Percentiles rank a stretch among this genome's conserved stretches.
These are phyloP conservation scores for Rhizophlyctis rosea DNA, from an alignment of 192 early-diverging fungal genomes.

Conservation along the genomic window DNA sequence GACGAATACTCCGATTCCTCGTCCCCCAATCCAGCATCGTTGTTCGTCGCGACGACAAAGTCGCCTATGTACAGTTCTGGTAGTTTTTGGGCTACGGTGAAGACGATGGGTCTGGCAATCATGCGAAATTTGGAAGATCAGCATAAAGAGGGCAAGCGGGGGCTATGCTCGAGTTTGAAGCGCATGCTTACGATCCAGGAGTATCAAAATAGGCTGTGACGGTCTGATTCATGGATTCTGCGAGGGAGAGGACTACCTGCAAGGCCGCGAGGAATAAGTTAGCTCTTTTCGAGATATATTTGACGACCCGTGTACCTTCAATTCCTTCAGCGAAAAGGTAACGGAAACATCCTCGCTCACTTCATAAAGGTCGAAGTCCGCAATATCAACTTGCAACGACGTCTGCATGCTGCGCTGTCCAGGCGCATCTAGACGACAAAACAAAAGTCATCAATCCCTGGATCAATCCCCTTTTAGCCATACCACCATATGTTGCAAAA, in stretches of 20 bases:
- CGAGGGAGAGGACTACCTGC: slow-evolving; percentile 35
- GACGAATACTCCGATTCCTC: slow-evolving; percentile 4
- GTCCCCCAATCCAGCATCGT: no score
- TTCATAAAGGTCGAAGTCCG: slow-evolving; percentile 39
- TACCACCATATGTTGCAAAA: neutral
- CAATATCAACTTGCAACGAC: slow-evolving; percentile 36
- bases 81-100: slow-evolving; percentile 25
- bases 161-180: no score
- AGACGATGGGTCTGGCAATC: slow-evolving; percentile 35
- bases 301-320: slow-evolving; percentile 30
- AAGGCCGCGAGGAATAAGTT: neutral
- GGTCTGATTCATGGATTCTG: slow-evolving; percentile 36
- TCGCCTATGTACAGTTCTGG: slow-evolving; percentile 35
- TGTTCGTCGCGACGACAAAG: slow-evolving; percentile 42
- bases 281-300: neutral
- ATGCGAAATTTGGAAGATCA: no score
- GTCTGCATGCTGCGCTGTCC: slow-evolving; percentile 28
- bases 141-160: neutral
- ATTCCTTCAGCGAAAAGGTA: slow-evolving; percentile 35
- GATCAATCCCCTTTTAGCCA: slow-evolving; percentile 14
- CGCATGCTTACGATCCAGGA: slow-evolving; percentile 29
- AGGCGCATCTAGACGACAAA: neutral
- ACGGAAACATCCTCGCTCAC: slow-evolving; percentile 23
- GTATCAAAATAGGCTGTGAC: slow-evolving; percentile 35
- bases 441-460: neutral